Evolutionary conservation across 352 stramenopile genomes (phyloP).

Genomic region (Phytophthora chlamydospora): DNA sequence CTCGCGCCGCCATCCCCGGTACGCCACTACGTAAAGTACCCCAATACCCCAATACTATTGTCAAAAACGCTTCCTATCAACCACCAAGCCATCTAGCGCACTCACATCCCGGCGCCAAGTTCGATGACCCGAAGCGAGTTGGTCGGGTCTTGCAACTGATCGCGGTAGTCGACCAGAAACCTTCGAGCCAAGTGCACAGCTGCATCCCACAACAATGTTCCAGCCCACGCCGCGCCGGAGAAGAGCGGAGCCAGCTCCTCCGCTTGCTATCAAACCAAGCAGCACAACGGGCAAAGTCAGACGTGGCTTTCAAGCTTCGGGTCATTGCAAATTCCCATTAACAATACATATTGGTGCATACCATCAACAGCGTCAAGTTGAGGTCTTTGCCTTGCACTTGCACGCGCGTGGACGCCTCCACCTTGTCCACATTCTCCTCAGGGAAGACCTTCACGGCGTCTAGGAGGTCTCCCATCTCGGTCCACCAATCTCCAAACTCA

Average conservation of each 20-base stretch:
- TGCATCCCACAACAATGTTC: conserved; percentile 91
- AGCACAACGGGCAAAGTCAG: conserved; percentile 19
- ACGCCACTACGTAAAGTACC: conserved; percentile 67
- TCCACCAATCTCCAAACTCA: conserved; percentile 9
- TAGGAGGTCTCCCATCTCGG: conserved; percentile 6
- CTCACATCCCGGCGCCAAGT: conserved; percentile 83
- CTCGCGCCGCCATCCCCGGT: conserved; percentile 90
- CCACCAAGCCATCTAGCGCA: conserved; percentile 11
- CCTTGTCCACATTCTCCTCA: conserved; percentile 58
- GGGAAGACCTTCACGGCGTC: conserved; percentile 51
- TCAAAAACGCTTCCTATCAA: background rate
- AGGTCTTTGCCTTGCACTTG: conserved; percentile 61
- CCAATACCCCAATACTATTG: background rate
- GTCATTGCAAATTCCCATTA: background rate
- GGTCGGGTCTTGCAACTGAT: conserved; percentile 34
- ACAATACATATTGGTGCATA: conserved; percentile 22
- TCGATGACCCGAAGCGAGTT: conserved; percentile 70
- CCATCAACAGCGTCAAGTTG: conserved; percentile 67
- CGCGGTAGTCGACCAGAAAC: conserved; percentile 56
- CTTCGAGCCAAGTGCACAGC: conserved; percentile 69
- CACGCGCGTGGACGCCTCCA: conserved; percentile 66
- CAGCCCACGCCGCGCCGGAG: conserved; percentile 92
- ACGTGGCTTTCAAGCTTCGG: conserved; percentile 8
- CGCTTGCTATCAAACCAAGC: conserved; percentile 53
- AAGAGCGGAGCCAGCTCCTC: conserved; percentile 93